These are phyloP conservation scores for Aspergillus panamensis DNA, from an alignment of 495 filamentous ascomycete species.

Conservation along the genomic window DNA sequence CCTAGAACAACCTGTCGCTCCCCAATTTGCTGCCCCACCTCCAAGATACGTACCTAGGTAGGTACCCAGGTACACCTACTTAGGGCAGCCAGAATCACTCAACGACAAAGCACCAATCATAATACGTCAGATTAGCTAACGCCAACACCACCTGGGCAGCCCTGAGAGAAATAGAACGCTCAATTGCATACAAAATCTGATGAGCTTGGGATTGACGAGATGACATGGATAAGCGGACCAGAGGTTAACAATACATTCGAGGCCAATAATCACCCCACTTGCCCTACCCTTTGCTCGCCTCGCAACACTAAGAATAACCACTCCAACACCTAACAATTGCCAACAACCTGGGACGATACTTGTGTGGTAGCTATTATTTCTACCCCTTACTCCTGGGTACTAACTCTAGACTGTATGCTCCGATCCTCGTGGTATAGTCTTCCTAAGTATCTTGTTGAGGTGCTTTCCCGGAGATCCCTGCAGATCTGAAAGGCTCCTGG, in stretches of 20 bases:
- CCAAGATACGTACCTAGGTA: background rate
- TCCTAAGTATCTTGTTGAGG: constrained; percentile 4
- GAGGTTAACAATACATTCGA: too few relatives aligned
- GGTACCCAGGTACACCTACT: background rate
- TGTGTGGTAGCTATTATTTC: too few relatives aligned
- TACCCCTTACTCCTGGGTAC: background rate
- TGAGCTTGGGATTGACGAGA: background rate
- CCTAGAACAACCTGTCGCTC: background rate
- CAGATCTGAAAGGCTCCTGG: background rate
- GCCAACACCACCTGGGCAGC: too few relatives aligned
- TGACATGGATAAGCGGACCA: background rate
- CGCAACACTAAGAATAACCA: too few relatives aligned
- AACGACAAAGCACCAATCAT: too few relatives aligned
- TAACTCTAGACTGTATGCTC: constrained; percentile 1
- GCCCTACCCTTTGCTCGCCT: background rate
- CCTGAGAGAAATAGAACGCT: background rate
- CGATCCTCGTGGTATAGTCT: background rate
- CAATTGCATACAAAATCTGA: background rate
- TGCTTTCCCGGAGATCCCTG: background rate
- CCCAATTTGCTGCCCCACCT: background rate
- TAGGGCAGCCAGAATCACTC: background rate
- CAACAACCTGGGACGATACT: too few relatives aligned
- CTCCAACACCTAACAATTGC: too few relatives aligned
- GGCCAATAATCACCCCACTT: background rate
- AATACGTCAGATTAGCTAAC: too few relatives aligned